Base-by-base conservation (phyloP, 2,329 filamentous ascomycete genomes). In the Diaporthe citrichinensis region DNA sequence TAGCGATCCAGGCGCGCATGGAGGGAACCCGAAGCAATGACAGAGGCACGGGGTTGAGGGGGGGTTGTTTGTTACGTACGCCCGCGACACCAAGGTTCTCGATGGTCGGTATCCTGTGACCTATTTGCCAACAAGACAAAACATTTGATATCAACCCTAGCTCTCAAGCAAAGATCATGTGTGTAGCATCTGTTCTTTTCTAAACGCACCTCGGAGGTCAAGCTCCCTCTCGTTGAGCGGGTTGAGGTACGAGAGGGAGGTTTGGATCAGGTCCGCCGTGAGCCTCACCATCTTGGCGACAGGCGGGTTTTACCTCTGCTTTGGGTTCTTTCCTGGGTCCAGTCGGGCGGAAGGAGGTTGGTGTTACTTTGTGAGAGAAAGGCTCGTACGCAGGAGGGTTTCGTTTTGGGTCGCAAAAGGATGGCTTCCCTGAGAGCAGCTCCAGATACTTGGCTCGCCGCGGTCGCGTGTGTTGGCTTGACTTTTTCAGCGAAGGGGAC, bases 161-260 rank as follows among this genome's bases (percentile, higher is more conserved):
- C 91, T 92, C 92, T 85, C 62, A 53, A 53, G 65, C 39, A 68
- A 84, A 84, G 82, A 83, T 80, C 82, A 83, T 81, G 92, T 91
- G 92, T 95, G 94, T 94, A 98, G 95, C 92, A 98, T 97, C 95
- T 96, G 94, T 90, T 92, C 95, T 95, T 98, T 95, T 94, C 94
- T 92, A 87, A 87, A 90, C 95, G 92, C 94, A 98, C 97, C 97
- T 98, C 97, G 93, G 82, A 99, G 95, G 90, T 98, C 96, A 85
- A 99, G 92, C 91, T 99, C 97, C 86, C 97, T 95, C 91, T 99
- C 97, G 88, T 97, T 98, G 86, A 99, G 91, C 84, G 96, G 96
- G 87, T 98, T 99, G 87, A 98, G 94, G 90, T 98, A 99, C 85
- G 96, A 98, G 80, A 98, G 94, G 84, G 97, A 98, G 86, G 92